Conservation (phyloP, 257 asterid species). For the Gynochthodes officinalis region DNA sequence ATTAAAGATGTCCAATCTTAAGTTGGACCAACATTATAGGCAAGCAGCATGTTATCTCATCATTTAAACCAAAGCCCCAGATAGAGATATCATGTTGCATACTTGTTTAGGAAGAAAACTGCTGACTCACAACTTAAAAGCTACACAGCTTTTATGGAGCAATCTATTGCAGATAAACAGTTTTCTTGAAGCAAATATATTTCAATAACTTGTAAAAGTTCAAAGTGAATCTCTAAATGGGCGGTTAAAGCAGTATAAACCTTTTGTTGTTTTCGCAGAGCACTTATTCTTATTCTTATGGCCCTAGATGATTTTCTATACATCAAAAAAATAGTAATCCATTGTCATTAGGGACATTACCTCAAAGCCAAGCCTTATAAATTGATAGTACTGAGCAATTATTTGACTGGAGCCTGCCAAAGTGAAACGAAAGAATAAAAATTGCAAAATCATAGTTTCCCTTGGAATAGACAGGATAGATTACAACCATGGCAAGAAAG, state of each 20-base stretch:
- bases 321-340: background rate
- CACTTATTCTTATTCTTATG: background rate
- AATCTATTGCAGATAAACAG: background rate
- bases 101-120: background rate
- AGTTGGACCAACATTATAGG: background rate
- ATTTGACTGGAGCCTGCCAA: slow-evolving; percentile 64
- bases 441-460: background rate
- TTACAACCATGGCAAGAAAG: background rate
- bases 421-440: slow-evolving; percentile 1
- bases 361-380: slow-evolving; percentile 84
- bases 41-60: background rate
- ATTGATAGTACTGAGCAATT: slow-evolving; percentile 77
- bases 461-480: background rate
- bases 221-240: background rate
- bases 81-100: background rate
- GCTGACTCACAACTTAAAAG: background rate
- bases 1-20: background rate
- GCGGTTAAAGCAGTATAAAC: background rate
- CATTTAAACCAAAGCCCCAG: background rate
- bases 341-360: slow-evolving; percentile 23
- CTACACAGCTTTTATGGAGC: background rate
- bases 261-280: background rate
- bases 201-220: background rate
- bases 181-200: too few relatives aligned
- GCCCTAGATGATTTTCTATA: background rate